Conservation (phyloP, 306 rosid species). For the Bauhinia variegata region DNA sequence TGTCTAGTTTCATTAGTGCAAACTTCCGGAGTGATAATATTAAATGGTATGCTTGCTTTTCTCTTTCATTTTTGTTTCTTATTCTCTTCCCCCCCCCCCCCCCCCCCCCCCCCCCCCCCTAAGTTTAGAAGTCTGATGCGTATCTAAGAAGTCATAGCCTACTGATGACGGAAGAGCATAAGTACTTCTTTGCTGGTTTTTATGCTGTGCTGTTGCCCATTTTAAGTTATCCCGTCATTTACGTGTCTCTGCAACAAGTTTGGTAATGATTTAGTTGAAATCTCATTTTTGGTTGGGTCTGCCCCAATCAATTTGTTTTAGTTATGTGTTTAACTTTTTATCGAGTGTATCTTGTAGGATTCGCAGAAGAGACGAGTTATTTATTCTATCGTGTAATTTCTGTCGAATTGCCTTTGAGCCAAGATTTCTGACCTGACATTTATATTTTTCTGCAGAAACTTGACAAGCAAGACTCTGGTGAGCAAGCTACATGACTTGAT, state of each 20-base stretch:
- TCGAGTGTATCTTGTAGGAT: no score
- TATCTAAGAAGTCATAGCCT: not conserved
- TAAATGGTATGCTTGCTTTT: not conserved
- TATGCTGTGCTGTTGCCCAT: not conserved
- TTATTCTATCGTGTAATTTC: not conserved
- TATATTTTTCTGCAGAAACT: conserved; percentile 52
- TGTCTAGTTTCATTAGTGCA: not conserved
- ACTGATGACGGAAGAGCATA: not conserved
- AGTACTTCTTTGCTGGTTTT: not conserved
- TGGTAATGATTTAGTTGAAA: conserved; percentile 16
- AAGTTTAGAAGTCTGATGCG: not conserved
- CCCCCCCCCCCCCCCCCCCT: no score
- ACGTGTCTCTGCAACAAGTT: not conserved
- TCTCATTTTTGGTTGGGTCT: conserved; percentile 8
- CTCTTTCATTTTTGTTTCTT: not conserved
- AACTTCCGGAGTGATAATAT: not conserved
- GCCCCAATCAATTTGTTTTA: conserved; percentile 7
- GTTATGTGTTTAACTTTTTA: not conserved
- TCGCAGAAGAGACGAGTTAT: no score
- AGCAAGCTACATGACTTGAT: conserved; percentile 49
- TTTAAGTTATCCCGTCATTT: not conserved
- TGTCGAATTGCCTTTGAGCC: conserved; percentile 9
- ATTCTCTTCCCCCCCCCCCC: no score
- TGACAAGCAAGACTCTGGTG: conserved; percentile 42
- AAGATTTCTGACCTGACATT: conserved; percentile 18